Evolutionary conservation across 2,329 filamentous ascomycete genomes (phyloP), one percentile per base, ranked within the genome.

Genomic region (Fusarium solani-melongenae): DNA sequence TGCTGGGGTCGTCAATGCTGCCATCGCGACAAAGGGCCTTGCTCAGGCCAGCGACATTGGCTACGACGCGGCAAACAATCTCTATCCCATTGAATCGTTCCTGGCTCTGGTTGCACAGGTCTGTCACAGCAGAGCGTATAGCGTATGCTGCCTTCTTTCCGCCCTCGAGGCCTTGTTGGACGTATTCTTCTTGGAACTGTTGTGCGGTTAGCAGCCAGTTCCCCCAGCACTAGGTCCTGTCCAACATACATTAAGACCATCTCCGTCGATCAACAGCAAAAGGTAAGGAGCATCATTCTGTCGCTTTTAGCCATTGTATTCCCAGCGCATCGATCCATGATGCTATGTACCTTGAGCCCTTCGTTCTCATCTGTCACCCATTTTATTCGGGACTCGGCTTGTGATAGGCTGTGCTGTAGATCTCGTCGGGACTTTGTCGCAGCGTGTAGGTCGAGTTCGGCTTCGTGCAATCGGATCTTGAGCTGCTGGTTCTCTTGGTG

Each of bases 221-320:
- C 27, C 29, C 33, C 11, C 29, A 17, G 44, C 9, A 49, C 17
- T 27, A 55, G 61, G 34, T 56, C 20, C 44, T 49, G 59, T 39
- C 24, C 24, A 59, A 76, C 77, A 62, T 75, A 92, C 90, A 79
- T 91, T 82, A 67, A 91, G 84, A 51, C 89, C 88, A 79, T 92
- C 88, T 39, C 90, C 91, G 78, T 92, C 91, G 74, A 92, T 87
- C 73, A 92, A 78, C 41, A 91, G 85, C 72, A 89, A 80, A 76
- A 91, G 84, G 79, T 92, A 92, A 44, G 87, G 85, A 79, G 91
- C 91, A 58, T 82, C 84, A 67, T 84, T 86, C 87, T 90, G 75
- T 56, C 10, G 41, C 38, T 20, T 51, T 78, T 71, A 79, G 77
- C 66, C 34, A 29, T 64, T 67, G 56, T 41, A 38, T 65, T 27